Conservation (phyloP, 345 rosid species). For the Salix purpurea region DNA sequence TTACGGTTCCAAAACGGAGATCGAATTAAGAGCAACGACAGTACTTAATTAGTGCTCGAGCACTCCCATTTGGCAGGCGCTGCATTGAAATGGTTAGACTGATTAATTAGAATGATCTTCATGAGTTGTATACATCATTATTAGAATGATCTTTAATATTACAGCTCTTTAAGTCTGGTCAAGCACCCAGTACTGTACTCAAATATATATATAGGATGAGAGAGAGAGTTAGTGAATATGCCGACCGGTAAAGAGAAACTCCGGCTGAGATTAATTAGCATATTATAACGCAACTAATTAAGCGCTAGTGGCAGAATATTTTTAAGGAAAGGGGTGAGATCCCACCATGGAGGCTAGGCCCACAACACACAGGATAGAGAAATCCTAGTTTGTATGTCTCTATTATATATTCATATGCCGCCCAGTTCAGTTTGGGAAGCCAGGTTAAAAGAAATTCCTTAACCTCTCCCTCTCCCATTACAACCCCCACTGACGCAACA, state of each 20-base stretch:
- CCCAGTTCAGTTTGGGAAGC: slow-evolving; percentile 48
- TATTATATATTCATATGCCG: slow-evolving; percentile 50
- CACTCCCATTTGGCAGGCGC: neutral
- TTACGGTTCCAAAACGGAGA: neutral
- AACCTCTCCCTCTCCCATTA: slow-evolving; percentile 25
- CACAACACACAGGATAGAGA: slow-evolving; percentile 13
- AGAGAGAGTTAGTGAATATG: slow-evolving; percentile 2
- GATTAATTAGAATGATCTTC: neutral
- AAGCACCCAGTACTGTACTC: slow-evolving; percentile 2
- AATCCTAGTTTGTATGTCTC: slow-evolving; percentile 20
- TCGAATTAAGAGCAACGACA: neutral
- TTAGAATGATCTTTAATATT: neutral
- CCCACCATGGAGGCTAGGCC: slow-evolving; percentile 34
- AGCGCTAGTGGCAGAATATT: slow-evolving; percentile 33
- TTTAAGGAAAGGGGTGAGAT: slow-evolving; percentile 28
- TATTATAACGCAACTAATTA: slow-evolving; percentile 16
- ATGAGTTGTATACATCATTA: neutral
- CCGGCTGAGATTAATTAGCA: slow-evolving; percentile 16
- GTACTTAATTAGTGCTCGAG: neutral
- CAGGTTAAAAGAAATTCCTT: slow-evolving; percentile 31
- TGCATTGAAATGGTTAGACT: neutral
- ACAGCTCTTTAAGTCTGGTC: slow-evolving; percentile 15
- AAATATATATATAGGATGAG: neutral
- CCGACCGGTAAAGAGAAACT: slow-evolving; percentile 1
- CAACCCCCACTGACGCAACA: slow-evolving; percentile 5